Evolutionary conservation across 2,329 filamentous ascomycete genomes (phyloP), one percentile per base, ranked within the genome.

Genomic region (Leptodontidium sp.): DNA sequence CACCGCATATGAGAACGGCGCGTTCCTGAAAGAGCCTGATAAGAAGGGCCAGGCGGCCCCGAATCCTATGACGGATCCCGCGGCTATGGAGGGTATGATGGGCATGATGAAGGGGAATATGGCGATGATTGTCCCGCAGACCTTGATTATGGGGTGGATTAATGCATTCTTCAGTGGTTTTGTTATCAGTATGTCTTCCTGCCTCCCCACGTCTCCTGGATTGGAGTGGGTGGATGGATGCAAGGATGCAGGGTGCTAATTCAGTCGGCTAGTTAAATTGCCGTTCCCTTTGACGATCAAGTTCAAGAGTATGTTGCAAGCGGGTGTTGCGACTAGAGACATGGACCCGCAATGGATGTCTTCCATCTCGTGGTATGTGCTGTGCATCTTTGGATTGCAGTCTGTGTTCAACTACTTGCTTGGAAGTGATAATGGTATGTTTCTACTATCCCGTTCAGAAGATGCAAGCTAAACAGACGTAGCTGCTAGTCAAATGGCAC

Each of bases 71-170:
- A 93, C 91, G 12, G 96, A 99, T 80, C 97, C 97, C 26, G 91
- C 91, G 59, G 93, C 93, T 68, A 99, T 99, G 96, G 97, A 99
- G 79, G 95, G 94, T 75, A 99, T 99, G 96, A 99, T 99, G 96
- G 95, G 96, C 75, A 97, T 97, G 93, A 97, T 99, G 93, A 99
- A 99, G 88, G 94, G 94, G 68, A 97, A 99, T 79, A 97, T 99
- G 92, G 95, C 96, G 73, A 99, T 98, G 96, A 98, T 99, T 84
- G 93, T 99, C 68, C 96, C 96, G 61, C 97, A 99, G 82, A 98
- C 94, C 6, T 83, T 99, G 79, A 99, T 99, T 75, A 99, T 99
- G 96, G 96, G 95, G 74, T 99, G 96, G 96, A 98, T 99, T 80
- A 99, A 99, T 83, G 94, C 96, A 0, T 99, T 98, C 79, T 99